phyloP scores from a whole-genome alignment of 371 early-diverging fungal genomes.

The Mucor plumbeus region DNA sequence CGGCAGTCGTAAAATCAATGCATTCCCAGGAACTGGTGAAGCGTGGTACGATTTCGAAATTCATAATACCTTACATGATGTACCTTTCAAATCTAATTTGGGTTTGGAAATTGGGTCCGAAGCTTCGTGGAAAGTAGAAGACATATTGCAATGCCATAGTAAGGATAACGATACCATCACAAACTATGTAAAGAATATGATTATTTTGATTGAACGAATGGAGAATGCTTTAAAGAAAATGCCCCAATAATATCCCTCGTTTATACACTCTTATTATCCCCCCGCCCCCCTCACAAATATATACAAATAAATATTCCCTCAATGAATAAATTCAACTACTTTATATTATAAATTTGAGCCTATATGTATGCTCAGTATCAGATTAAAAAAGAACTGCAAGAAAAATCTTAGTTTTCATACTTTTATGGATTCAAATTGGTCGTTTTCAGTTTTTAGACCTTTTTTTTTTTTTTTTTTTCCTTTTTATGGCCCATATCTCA shows the following conservation, averaged over 20 bases:
- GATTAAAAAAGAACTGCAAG: too few species aligned
- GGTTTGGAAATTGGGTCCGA: conserved; percentile 34
- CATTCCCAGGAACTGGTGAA: conserved; percentile 37
- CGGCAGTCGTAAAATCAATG: conserved; percentile 26
- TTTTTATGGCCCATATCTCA: too few species aligned
- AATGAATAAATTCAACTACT: too few species aligned
- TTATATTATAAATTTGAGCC: too few species aligned
- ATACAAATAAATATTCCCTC: too few species aligned
- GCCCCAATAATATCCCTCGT: background rate
- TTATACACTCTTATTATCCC: background rate
- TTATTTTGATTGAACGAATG: background rate
- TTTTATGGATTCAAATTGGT: too few species aligned
- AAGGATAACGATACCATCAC: conserved; percentile 12
- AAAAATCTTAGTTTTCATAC: too few species aligned
- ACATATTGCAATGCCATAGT: conserved; percentile 28
- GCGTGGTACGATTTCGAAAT: conserved; percentile 51
- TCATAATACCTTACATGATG: conserved; percentile 22
- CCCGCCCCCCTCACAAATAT: background rate
- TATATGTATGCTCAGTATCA: too few species aligned
- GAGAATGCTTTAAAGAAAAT: background rate
- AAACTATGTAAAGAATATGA: conserved; percentile 2
- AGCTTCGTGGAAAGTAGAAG: conserved; percentile 42
- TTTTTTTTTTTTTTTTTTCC: too few species aligned
- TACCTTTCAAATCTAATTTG: conserved; percentile 37
- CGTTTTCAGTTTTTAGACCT: too few species aligned